phyloP scores from a whole-genome alignment of 2,329 filamentous ascomycete species.

The Tolypocladium endophyticum region DNA sequence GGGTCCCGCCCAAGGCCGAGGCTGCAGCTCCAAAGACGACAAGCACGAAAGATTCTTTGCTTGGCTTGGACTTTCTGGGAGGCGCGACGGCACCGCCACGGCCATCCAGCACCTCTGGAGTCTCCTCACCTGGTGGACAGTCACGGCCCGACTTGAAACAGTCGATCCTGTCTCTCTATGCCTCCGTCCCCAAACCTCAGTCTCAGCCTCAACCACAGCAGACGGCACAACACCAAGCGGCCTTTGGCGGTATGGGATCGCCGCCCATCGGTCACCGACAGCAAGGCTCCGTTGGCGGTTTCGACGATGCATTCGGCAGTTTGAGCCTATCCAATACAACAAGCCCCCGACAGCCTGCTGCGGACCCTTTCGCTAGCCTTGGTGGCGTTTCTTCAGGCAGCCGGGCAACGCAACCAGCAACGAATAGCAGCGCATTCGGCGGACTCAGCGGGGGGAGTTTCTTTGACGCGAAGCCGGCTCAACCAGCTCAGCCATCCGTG shows the following conservation, averaged over 20 bases:
- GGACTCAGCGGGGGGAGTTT: constrained; percentile 65
- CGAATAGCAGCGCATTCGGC: constrained; percentile 33
- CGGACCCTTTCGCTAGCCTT: constrained; percentile 53
- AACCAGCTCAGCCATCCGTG: constrained; percentile 43
- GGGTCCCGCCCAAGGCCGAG: constrained; percentile 49
- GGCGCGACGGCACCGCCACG: constrained; percentile 61
- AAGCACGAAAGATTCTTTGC: constrained; percentile 76
- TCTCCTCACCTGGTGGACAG: constrained; percentile 47
- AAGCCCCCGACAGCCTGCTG: constrained; percentile 30
- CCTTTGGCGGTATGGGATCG: constrained; percentile 58
- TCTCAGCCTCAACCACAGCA: constrained; percentile 41
- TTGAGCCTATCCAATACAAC: constrained; percentile 32
- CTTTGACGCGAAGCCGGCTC: constrained; percentile 65
- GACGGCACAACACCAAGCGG: constrained; percentile 47
- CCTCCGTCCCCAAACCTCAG: constrained; percentile 70
- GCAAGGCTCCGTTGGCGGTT: constrained; percentile 43
- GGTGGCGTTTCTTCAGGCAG: constrained; percentile 23
- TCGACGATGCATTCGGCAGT: constrained; percentile 63
- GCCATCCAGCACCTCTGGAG: constrained; percentile 70
- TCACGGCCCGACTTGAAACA: constrained; percentile 92
- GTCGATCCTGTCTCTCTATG: constrained; percentile 92
- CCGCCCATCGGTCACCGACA: constrained; percentile 41
- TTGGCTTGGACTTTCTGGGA: constrained; percentile 89
- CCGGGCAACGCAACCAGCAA: constrained; percentile 22
- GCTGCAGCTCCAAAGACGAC: constrained; percentile 56